A percentile compares a stretch with the other conserved stretches of the same genome.
Conservation (phyloP, 306 rosid species). For the Fagus crenata region DNA sequence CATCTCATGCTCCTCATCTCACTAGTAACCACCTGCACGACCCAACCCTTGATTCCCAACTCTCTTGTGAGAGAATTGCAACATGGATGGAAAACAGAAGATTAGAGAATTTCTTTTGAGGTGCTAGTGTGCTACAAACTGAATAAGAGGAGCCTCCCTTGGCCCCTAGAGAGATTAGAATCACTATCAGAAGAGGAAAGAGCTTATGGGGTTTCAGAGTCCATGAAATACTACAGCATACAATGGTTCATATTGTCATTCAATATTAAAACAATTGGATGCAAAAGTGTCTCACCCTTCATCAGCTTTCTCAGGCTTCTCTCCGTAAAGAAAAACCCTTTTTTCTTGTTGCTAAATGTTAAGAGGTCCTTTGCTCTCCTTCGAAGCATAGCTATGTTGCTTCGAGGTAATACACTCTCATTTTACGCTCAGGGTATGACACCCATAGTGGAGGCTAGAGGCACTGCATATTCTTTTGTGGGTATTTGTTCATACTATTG, state of each 20-base stretch:
- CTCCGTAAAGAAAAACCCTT: conserved; percentile 32
- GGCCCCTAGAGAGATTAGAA: conserved; percentile 47
- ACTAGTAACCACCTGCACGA: too few relatives aligned
- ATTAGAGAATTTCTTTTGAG: conserved; percentile 54
- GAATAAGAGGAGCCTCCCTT: conserved; percentile 74
- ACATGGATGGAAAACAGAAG: conserved; percentile 39
- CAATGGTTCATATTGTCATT: conserved; percentile 82
- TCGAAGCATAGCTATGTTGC: too few relatives aligned
- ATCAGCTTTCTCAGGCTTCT: conserved; percentile 68
- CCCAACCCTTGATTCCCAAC: too few relatives aligned
- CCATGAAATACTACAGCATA: conserved; percentile 88
- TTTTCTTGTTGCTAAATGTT: too few relatives aligned
- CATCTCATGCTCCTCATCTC: too few relatives aligned
- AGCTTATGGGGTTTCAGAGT: conserved; percentile 80
- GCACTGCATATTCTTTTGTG: too few relatives aligned
- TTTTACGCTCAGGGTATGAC: too few relatives aligned
- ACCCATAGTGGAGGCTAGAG: too few relatives aligned
- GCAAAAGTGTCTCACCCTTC: conserved; percentile 75
- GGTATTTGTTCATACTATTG: too few relatives aligned
- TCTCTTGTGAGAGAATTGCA: conserved; percentile 21
- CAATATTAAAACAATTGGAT: conserved; percentile 74
- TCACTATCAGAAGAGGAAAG: conserved; percentile 24
- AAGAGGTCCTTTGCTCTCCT: too few relatives aligned
- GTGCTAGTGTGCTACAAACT: conserved; percentile 86
- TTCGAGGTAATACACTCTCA: too few relatives aligned